Evolutionary conservation across 306 rosid species (phyloP), one percentile per base, ranked within the genome.

Genomic region (Delonix regia): DNA sequence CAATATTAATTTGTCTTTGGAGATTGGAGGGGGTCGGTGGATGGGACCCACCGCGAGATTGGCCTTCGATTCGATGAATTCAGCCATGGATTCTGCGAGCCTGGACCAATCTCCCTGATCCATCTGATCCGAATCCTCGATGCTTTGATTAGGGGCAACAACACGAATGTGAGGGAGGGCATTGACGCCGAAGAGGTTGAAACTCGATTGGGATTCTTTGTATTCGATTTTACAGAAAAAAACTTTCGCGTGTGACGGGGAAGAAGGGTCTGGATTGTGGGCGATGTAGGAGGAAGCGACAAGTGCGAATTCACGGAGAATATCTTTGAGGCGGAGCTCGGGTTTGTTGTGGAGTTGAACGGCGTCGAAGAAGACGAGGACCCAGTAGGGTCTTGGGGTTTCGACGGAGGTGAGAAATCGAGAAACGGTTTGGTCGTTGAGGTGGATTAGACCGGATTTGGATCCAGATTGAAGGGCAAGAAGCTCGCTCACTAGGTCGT

Each of bases 151-250:
- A 59, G 99, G 96, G 47, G 84, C 90, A 2, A 95, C 56, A 0
- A 95, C 77, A 7, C 94, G 90, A 21, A 95, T 78, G 66, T 95
- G 99, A 12, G 99, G 99, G 25, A 95, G 91, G 57, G 98, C 85
- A 53, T 90, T 87, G 78, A 93, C 98, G 60, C 89, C 94, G 71
- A 95, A 95, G 18, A 69, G 88, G 8, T 85, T 27, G 82, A 95
- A 95, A 51, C 81, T 82, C 12, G 62, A 27, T 42, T 93, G 90
- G 0, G 98, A 86, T 57, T 95, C 92, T 18, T 87, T 88, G 82
- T 86, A 93, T 68, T 95, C 99, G 28, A 95, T 70, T 34, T 89
- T 88, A 72, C 88, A 86, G 85, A 95, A 95, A 94, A 95, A 95
- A 68, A 95, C 64, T 42, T 83, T 88, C 16, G 79, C 57, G 44